Base-by-base conservation (phyloP, 306 rosid species). In the Dryas drummondii region DNA sequence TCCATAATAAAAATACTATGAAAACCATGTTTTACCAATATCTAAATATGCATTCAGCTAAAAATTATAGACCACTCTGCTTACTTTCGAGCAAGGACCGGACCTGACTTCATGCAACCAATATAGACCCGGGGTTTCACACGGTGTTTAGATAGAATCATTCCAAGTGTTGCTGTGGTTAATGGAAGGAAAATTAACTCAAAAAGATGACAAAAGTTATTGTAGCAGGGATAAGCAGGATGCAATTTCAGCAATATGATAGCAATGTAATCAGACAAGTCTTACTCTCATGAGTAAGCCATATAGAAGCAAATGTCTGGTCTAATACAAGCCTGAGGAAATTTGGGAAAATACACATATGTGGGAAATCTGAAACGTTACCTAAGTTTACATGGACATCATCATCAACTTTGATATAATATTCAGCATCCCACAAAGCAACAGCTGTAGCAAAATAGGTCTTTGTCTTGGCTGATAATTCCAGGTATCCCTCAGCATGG, bases 31-130 rank as follows among this genome's bases (percentile, higher is more conserved):
- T 66, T 60, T 52, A 55, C 45, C 63, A 64, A 15, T 32, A 64
- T 32, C 46, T 17, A 47, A 10, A 22, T 7, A 46, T 50, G 50
- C 41, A 55, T 51, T 14, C 8, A 57, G 26, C 17, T 51, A 76
- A 65, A 72, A 50, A 76, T 17, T 46, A 19, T 41, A 67, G 65
- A 66, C 16, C 22, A 45, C 22, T 51, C 68, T 71, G 69, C 90
- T 90, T 90, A 94, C 98, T 90, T 94, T 69, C 83, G 90, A 68
- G 87, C 81, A 71, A 91, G 91, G 80, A 94, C 98, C 3, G 96
- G 98, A 61, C 98, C 98, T 22, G 96, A 90, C 80, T 94, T 94
- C 98, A 91, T 94, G 89, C 98, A 94, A 62, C 98, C 98, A 68
- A 91, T 81, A 60, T 91, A 94, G 55, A 88, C 94, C 8, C 91